Percentiles rank a stretch among this genome's conserved stretches.
These are phyloP conservation scores for Dionaea muscipula DNA, from an alignment of 179 eudicot genomes.

Conservation along the genomic window DNA sequence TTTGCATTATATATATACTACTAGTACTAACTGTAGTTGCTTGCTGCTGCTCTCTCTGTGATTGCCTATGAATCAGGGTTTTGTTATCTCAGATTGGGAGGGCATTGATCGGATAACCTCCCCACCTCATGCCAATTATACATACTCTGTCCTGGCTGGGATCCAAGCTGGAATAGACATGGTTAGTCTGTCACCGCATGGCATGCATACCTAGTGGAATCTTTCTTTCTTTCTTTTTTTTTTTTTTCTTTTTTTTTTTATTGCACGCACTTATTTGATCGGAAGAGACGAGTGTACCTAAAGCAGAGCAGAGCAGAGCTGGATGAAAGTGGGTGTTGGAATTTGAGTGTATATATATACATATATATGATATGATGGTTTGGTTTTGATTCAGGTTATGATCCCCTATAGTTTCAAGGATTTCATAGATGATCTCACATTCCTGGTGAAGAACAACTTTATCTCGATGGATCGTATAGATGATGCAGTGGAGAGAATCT, in stretches of 20 bases:
- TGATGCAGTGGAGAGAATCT: conserved; percentile 38
- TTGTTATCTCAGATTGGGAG: conserved; percentile 6
- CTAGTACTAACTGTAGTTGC: conserved; percentile 4
- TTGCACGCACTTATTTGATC: too few species aligned
- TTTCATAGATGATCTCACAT: conserved; percentile 27
- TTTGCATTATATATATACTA: too few species aligned
- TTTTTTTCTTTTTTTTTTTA: too few species aligned
- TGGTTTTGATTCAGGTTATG: conserved; percentile 42
- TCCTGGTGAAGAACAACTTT: conserved; percentile 34
- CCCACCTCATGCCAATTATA: conserved; percentile 1
- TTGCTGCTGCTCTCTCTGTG: background rate
- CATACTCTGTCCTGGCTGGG: background rate
- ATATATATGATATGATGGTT: too few species aligned
- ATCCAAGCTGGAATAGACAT: conserved; percentile 4
- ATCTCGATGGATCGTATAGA: conserved; percentile 39
- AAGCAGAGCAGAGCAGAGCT: too few species aligned
- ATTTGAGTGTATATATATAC: too few species aligned
- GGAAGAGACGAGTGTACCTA: too few species aligned
- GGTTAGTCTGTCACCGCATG: too few species aligned
- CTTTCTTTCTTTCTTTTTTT: too few species aligned
- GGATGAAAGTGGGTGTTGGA: too few species aligned
- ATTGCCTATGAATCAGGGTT: background rate
- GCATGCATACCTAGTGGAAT: too few species aligned
- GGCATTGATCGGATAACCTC: conserved; percentile 3
- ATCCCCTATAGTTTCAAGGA: conserved; percentile 27